Conservation (phyloP, 1,284 basidiomycete species). For the Trametes sp. region DNA sequence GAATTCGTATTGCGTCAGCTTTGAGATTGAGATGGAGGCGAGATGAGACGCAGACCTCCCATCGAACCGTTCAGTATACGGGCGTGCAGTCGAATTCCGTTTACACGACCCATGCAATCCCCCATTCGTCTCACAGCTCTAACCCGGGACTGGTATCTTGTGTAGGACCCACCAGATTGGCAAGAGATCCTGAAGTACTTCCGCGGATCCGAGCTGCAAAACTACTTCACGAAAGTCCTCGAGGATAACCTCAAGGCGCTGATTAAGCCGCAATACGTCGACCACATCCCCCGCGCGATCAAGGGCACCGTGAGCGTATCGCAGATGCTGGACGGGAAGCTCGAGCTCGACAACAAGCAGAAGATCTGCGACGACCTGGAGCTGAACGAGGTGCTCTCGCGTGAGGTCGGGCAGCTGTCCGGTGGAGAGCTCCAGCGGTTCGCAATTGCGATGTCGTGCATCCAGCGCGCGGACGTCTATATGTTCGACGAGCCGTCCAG, state of each 20-base stretch:
- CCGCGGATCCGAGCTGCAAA: slow-evolving; percentile 96
- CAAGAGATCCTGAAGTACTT: slow-evolving; percentile 97
- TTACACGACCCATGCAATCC: too few relatives aligned
- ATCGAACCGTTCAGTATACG: too few relatives aligned
- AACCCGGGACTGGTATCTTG: slow-evolving; percentile 15
- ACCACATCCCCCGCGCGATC: slow-evolving; percentile 95
- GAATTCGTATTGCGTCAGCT: too few relatives aligned
- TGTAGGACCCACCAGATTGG: slow-evolving; percentile 96
- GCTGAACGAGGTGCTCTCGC: slow-evolving; percentile 82
- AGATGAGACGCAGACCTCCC: too few relatives aligned
- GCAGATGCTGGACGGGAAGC: slow-evolving; percentile 90
- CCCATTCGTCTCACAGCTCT: slow-evolving; percentile 8
- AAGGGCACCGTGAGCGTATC: slow-evolving; percentile 88
- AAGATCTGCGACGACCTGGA: slow-evolving; percentile 86
- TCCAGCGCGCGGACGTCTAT: slow-evolving; percentile 91
- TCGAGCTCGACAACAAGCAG: slow-evolving; percentile 86
- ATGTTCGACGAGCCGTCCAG: slow-evolving; percentile 99
- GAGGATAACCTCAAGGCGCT: slow-evolving; percentile 98
- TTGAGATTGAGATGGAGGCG: too few relatives aligned
- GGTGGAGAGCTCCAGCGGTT: slow-evolving; percentile 98
- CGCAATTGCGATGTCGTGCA: slow-evolving; percentile 93
- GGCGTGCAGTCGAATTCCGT: too few relatives aligned
- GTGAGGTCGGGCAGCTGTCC: slow-evolving; percentile 86
- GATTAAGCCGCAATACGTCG: slow-evolving; percentile 99
- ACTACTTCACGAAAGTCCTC: slow-evolving; percentile 98